Percentiles rank a stretch among this genome's conserved stretches.
Evolutionary conservation across 73 alveolate species (phyloP).

Genomic region (Tetrahymena borealis): DNA sequence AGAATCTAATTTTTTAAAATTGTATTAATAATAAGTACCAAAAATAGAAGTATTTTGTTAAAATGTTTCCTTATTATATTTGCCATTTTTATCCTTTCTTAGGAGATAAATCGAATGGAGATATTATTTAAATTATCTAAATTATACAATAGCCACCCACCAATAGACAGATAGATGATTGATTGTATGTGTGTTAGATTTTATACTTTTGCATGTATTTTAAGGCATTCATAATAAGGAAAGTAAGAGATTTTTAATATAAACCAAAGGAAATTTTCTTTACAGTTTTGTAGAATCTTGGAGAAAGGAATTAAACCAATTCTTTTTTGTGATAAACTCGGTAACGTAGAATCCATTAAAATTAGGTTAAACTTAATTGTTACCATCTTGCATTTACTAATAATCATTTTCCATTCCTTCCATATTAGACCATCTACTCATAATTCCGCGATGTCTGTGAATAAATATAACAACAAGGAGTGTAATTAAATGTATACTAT

Average conservation of each 20-base stretch:
- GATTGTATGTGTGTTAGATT: no score
- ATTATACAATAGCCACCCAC: no score
- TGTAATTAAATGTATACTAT: background rate
- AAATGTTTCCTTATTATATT: no score
- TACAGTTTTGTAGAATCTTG: background rate
- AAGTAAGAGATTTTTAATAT: no score
- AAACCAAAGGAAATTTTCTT: background rate
- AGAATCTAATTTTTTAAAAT: background rate
- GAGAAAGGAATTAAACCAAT: background rate
- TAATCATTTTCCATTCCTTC: background rate
- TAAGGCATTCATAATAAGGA: no score
- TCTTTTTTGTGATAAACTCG: background rate
- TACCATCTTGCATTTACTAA: background rate
- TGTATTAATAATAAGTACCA: background rate
- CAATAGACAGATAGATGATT: no score
- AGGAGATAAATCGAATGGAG: no score
- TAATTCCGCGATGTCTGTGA: background rate
- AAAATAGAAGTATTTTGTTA: no score
- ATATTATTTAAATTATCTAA: no score
- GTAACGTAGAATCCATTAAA: background rate
- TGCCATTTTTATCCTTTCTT: no score
- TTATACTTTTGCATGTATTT: no score
- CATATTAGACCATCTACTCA: background rate
- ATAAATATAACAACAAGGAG: background rate
- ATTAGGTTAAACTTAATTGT: background rate